phyloP scores from a whole-genome alignment of 805 yeast species.

The Pichia thaimueangensis region DNA sequence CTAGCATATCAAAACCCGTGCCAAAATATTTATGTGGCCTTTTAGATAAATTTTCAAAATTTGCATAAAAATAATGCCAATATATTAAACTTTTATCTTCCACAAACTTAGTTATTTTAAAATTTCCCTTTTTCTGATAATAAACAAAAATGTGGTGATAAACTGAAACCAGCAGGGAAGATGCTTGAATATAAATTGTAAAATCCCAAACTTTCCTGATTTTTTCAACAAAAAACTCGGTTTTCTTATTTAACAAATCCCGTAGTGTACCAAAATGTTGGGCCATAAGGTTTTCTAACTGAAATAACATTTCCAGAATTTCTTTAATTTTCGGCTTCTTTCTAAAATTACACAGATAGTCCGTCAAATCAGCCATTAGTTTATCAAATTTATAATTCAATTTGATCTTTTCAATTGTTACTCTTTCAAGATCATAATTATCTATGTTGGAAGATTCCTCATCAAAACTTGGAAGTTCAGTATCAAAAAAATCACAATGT shows the following conservation, averaged over 20 bases:
- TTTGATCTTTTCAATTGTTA: conserved; percentile 31
- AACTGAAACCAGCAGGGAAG: conserved; percentile 33
- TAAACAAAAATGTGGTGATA: conserved; percentile 37
- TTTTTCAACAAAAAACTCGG: conserved; percentile 17
- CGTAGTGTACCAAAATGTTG: conserved; percentile 28
- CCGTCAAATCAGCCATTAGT: conserved; percentile 30
- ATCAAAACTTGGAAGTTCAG: conserved; percentile 40
- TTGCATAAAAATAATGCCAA: conserved; percentile 31
- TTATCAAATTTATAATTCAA: conserved; percentile 28
- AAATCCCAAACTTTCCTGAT: conserved; percentile 21
- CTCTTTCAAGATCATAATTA: conserved; percentile 37
- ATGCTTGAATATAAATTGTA: conserved; percentile 21
- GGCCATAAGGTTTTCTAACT: conserved; percentile 32
- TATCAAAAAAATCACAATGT: conserved; percentile 40
- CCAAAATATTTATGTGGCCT: conserved; percentile 26
- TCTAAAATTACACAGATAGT: conserved; percentile 35
- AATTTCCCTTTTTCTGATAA: conserved; percentile 32
- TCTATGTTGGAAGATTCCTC: conserved; percentile 30
- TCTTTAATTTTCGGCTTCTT: conserved; percentile 33
- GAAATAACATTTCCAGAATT: conserved; percentile 30
- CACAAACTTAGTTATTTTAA: conserved; percentile 33
- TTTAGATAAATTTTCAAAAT: conserved; percentile 32
- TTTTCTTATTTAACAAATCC: conserved; percentile 21
- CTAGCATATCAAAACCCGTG: conserved; percentile 32
- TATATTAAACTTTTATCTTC: conserved; percentile 29